Percentiles rank a stretch among this genome's conserved stretches.
These are phyloP conservation scores for Elasticomyces elasticus DNA, from an alignment of 495 filamentous ascomycete species.

Conservation along the genomic window DNA sequence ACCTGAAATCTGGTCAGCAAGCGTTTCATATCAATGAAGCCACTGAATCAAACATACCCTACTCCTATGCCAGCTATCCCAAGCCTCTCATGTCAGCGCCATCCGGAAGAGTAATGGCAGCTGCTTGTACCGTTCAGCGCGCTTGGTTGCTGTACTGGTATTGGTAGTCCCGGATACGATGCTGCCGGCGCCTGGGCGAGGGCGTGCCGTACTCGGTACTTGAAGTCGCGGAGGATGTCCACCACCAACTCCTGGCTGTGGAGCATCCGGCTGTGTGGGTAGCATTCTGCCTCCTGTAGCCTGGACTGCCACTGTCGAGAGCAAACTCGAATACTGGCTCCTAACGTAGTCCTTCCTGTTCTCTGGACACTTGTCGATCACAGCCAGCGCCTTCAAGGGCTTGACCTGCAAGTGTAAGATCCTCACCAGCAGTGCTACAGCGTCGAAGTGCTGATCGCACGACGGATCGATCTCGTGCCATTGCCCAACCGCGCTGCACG, in stretches of 20 bases:
- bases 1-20: too few species aligned
- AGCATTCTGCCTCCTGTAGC: neutral
- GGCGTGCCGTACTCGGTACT: neutral
- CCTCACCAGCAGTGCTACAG: neutral
- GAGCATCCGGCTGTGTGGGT: neutral
- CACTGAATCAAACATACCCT: too few species aligned
- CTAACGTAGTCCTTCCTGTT: neutral
- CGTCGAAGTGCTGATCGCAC: conserved; percentile 1
- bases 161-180: neutral
- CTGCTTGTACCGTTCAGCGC: neutral
- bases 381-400: neutral
- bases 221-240: neutral
- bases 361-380: conserved; percentile 2
- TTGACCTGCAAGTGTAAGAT: neutral
- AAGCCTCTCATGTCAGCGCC: neutral
- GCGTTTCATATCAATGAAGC: too few species aligned
- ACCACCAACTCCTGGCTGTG: neutral
- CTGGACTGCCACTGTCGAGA: neutral
- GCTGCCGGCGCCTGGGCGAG: neutral
- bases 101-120: neutral
- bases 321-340: neutral
- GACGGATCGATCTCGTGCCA: neutral
- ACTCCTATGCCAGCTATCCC: too few species aligned
- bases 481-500: conserved; percentile 47
- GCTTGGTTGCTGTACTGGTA: neutral